Percentiles rank a stretch among this genome's conserved stretches.
phyloP scores from a whole-genome alignment of 257 asterid species.

The Nicotiana otophora region DNA sequence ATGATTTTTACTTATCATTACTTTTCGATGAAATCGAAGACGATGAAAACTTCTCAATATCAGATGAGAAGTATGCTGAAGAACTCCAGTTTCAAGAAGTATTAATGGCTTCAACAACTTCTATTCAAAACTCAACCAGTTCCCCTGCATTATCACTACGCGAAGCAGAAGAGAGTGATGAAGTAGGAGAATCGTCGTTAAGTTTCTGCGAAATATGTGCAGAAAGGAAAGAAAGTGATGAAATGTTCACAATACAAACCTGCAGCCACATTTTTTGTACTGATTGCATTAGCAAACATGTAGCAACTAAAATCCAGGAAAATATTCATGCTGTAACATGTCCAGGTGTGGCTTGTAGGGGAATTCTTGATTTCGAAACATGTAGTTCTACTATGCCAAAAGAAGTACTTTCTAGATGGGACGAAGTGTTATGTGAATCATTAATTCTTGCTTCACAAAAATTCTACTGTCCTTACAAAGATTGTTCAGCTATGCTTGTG shows the following conservation, averaged over 20 bases:
- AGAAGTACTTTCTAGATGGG: slow-evolving; percentile 27
- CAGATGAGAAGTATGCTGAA: slow-evolving; percentile 24
- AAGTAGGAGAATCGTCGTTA: slow-evolving; percentile 17
- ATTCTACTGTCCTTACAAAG: slow-evolving; percentile 43
- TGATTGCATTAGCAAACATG: slow-evolving; percentile 39
- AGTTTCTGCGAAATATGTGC: slow-evolving; percentile 47
- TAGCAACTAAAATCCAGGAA: slow-evolving; percentile 18
- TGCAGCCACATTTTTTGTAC: slow-evolving; percentile 49
- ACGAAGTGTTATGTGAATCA: slow-evolving; percentile 31
- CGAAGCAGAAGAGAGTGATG: not conserved
- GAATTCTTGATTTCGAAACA: slow-evolving; percentile 19
- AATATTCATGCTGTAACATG: slow-evolving; percentile 23
- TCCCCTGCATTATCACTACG: not conserved
- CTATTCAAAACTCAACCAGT: not conserved
- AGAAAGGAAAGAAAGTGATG: slow-evolving; percentile 25
- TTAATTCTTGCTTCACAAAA: slow-evolving; percentile 25
- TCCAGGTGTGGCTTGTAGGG: slow-evolving; percentile 43
- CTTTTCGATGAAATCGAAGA: not conserved
- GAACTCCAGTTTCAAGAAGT: slow-evolving; percentile 42
- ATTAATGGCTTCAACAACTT: slow-evolving; percentile 23
- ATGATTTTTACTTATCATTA: slow-evolving; percentile 16
- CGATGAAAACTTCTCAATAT: not conserved
- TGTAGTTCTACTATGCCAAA: slow-evolving; percentile 23
- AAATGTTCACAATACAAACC: slow-evolving; percentile 21
- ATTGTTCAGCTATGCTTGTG: slow-evolving; percentile 48